Conservation (phyloP, 2,329 filamentous ascomycete genomes). For the Sclerotinia trifoliorum region DNA sequence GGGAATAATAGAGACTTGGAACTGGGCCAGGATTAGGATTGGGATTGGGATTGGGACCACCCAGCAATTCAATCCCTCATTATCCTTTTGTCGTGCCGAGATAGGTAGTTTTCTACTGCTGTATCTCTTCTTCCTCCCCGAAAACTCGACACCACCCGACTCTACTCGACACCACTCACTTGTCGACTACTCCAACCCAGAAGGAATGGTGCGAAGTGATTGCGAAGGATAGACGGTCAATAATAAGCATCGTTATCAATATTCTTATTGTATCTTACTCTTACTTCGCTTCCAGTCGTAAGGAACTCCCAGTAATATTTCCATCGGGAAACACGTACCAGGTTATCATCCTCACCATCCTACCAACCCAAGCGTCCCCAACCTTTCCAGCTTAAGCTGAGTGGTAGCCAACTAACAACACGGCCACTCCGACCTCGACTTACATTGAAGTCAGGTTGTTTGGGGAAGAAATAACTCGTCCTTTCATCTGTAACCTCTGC, state of each 20-base stretch:
- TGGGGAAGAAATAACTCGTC: neutral
- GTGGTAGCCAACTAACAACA: constrained; percentile 16
- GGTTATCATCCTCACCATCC: constrained; percentile 11
- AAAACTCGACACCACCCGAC: neutral
- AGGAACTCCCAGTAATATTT: neutral
- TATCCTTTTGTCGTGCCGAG: constrained; percentile 7
- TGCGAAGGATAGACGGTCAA: neutral
- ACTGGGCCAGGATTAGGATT: neutral
- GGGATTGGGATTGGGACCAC: neutral
- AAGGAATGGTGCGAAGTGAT: neutral
- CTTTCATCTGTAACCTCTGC: neutral
- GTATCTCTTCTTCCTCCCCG: constrained; percentile 8
- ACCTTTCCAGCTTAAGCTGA: neutral
- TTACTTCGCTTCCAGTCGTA: neutral
- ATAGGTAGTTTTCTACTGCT: neutral
- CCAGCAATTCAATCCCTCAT: constrained; percentile 11
- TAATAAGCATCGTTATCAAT: neutral
- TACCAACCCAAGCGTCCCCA: constrained; percentile 2
- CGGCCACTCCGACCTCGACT: constrained; percentile 19
- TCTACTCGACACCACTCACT: constrained; percentile 1
- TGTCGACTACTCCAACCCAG: neutral
- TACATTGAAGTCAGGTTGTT: neutral
- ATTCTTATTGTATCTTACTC: neutral
- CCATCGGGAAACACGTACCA: constrained; percentile 9
- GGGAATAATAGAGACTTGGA: constrained; percentile 1